A percentile compares a stretch with the other conserved stretches of the same genome.
Conservation (phyloP, 2,329 filamentous ascomycete species). For the Paraconiothyrium brasiliense region DNA sequence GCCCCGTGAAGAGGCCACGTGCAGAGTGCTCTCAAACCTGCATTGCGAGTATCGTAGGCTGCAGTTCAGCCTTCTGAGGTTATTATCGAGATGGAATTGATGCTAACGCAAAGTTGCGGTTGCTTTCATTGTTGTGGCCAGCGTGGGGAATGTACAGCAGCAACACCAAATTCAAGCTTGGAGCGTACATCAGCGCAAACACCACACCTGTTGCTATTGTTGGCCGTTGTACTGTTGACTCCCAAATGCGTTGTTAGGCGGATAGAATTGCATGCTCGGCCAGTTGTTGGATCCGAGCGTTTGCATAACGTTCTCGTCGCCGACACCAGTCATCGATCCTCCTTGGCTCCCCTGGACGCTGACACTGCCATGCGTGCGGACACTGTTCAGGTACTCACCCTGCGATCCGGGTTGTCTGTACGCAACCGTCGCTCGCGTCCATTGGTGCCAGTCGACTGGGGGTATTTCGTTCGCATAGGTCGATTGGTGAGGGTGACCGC, state of each 20-base stretch:
- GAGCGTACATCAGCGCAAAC: no score
- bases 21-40: no score
- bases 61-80: no score
- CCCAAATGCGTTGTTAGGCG: constrained; percentile 33
- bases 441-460: constrained; percentile 48
- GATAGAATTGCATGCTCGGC: constrained; percentile 42
- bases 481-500: constrained; percentile 25
- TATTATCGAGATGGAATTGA: no score
- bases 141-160: no score
- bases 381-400: constrained; percentile 50
- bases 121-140: no score
- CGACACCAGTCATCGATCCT: constrained; percentile 28
- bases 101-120: no score
- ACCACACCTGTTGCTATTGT: background rate
- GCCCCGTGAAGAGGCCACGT: background rate
- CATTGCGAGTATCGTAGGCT: no score
- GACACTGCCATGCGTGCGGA: constrained; percentile 45
- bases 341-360: constrained; percentile 32
- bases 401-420: constrained; percentile 38
- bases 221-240: constrained; percentile 20
- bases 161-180: no score
- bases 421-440: constrained; percentile 44
- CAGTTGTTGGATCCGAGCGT: constrained; percentile 32
- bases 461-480: constrained; percentile 38
- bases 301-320: constrained; percentile 36